Percentiles rank a stretch among this genome's conserved stretches.
Conservation (phyloP, 352 stramenopile genomes). For the Phytophthora fragariaefolia region DNA sequence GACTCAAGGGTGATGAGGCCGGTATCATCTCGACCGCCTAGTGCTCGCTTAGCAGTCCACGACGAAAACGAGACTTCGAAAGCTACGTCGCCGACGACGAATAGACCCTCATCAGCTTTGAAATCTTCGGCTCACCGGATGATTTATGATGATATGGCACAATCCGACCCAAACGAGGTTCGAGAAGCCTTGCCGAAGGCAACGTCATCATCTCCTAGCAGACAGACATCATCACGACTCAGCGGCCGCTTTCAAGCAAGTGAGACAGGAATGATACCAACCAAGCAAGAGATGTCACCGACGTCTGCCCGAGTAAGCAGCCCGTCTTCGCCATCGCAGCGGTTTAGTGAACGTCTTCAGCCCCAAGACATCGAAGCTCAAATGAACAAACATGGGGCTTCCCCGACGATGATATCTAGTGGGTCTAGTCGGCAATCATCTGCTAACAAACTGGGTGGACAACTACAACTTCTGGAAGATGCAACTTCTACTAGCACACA, state of each 20-base stretch:
- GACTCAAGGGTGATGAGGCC: constrained; percentile 21
- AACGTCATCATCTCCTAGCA: neutral
- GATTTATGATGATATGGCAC: constrained; percentile 30
- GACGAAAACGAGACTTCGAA: constrained; percentile 9
- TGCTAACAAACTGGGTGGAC: constrained; percentile 3
- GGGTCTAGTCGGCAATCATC: constrained; percentile 21
- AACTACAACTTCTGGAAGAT: constrained; percentile 24
- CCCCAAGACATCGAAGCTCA: constrained; percentile 15
- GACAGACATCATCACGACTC: constrained; percentile 6
- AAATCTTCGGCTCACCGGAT: constrained; percentile 29
- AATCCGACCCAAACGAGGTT: constrained; percentile 5
- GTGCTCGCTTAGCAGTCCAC: constrained; percentile 9
- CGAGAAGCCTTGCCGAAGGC: constrained; percentile 13
- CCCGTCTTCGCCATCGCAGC: constrained; percentile 2
- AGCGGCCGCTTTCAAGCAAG: constrained; percentile 20
- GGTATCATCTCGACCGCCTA: constrained; percentile 11
- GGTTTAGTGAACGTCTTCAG: constrained; percentile 15
- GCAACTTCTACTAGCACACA: constrained; percentile 18
- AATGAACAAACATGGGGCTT: constrained; percentile 1
- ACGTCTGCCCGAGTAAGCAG: constrained; percentile 11
- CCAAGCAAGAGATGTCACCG: constrained; percentile 12
- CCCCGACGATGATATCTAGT: neutral
- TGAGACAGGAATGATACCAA: constrained; percentile 4
- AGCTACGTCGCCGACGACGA: constrained; percentile 1
- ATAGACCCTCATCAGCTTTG: constrained; percentile 17